These are phyloP conservation scores for Bolboschoenoplectus hybrid DNA, from an alignment of 202 grass and related monocot genomes.

Conservation along the genomic window DNA sequence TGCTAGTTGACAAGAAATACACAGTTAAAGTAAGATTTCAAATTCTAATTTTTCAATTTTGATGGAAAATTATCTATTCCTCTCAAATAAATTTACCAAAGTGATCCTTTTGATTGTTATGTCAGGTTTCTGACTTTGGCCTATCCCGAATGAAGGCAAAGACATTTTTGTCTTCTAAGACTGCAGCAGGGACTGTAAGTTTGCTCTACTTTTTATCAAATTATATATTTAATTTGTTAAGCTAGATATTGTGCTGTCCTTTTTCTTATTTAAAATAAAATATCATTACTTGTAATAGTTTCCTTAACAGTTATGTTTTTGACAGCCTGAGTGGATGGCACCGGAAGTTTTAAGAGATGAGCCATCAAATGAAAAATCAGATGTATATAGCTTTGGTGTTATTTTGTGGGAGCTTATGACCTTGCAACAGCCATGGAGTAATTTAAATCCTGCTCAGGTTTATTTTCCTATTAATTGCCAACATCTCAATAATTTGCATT, in stretches of 20 bases:
- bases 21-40: conserved; percentile 75
- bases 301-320: conserved; percentile 20
- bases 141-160: conserved; percentile 87
- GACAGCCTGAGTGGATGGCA: conserved; percentile 94
- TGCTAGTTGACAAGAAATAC: conserved; percentile 86
- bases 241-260: conserved; percentile 16
- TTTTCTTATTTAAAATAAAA: conserved; percentile 18
- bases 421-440: conserved; percentile 87
- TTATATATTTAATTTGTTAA: background rate
- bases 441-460: conserved; percentile 80
- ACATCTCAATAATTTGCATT: background rate
- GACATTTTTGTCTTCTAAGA: conserved; percentile 86
- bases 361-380: conserved; percentile 92
- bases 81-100: conserved; percentile 8
- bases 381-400: conserved; percentile 85
- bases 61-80: conserved; percentile 22
- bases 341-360: conserved; percentile 81
- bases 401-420: conserved; percentile 97
- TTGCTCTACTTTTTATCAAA: conserved; percentile 3
- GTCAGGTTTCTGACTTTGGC: conserved; percentile 86
- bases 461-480: conserved; percentile 36
- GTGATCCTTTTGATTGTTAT: background rate
- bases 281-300: conserved; percentile 5
- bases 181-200: conserved; percentile 90
- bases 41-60: background rate